A percentile compares a stretch with the other conserved stretches of the same genome.
phyloP scores from a whole-genome alignment of 2,329 filamentous ascomycete species.

The Cytospora schulzeri region DNA sequence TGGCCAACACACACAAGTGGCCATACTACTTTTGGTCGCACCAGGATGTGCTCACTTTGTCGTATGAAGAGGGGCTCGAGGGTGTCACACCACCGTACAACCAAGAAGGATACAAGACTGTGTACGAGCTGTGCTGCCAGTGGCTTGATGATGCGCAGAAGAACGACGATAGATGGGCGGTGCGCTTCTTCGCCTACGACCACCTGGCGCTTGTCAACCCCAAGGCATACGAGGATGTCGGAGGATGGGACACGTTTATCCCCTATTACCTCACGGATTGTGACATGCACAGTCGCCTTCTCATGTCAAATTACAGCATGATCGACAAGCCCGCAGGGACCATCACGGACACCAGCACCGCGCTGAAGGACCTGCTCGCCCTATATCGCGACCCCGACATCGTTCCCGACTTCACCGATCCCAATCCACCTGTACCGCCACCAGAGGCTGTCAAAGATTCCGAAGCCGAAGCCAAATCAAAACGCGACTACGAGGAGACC shows the following conservation, averaged over 20 bases:
- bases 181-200: conserved; percentile 61
- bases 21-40: conserved; percentile 56
- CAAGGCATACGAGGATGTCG: conserved; percentile 50
- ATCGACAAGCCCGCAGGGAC: conserved; percentile 43
- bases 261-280: conserved; percentile 62
- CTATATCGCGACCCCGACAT: conserved; percentile 47
- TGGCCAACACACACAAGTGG: conserved; percentile 47
- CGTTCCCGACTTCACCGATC: conserved; percentile 40
- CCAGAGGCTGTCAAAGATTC: not conserved
- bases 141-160: conserved; percentile 38
- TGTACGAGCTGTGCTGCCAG: conserved; percentile 45
- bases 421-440: conserved; percentile 37
- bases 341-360: conserved; percentile 48
- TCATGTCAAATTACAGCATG: conserved; percentile 48
- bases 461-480: conserved; percentile 24
- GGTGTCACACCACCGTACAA: conserved; percentile 38
- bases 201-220: conserved; percentile 60
- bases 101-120: conserved; percentile 42
- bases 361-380: conserved; percentile 48
- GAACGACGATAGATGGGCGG: conserved; percentile 47
- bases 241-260: conserved; percentile 60
- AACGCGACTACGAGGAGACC: conserved; percentile 20
- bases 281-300: conserved; percentile 54
- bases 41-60: conserved; percentile 52
- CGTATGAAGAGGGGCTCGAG: conserved; percentile 45